Evolutionary conservation across 192 early-diverging fungal species (phyloP), one percentile per base, ranked within the genome.

Genomic region (Coemansia sp.): DNA sequence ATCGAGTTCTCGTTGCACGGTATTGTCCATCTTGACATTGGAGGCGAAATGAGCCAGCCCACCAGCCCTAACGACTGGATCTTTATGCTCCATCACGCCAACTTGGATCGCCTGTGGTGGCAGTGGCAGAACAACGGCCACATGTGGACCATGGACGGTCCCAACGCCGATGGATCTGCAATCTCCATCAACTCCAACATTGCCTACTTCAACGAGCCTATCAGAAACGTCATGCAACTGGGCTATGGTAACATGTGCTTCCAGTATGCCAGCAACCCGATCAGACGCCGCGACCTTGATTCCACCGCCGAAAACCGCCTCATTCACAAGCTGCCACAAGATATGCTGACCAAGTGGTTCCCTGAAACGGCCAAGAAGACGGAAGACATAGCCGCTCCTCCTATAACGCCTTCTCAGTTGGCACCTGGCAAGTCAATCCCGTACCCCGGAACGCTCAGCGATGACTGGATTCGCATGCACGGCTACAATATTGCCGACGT

Each of bases 61-160:
- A 63, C 58, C 59, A 77, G 75, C 65, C 78, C 78, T 49, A 84
- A 81, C 51, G 83, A 84, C 75, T 72, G 70, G 69, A 67, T 81
- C 64, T 84, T 84, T 38, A 73, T 74, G 65, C 72, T 84, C 11
- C 83, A 84, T 56, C 83, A 84, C 53, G 63, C 83, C 52, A 82
- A 82, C 61, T 39, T 84, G 21, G 83, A 84, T 41, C 71, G 72
- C 5, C 60, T 84, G 66, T 84, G 83, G 83, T 70, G 66, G 67
- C 75, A 81, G 57, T 84, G 83, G 83, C 78, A 81, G 70, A 24
- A 60, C 61, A 61, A 15, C 62, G 60, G 58, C 63, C 59, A 60
- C 53, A 21, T 67, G 66, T 73, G 70, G 71, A 64, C 73, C 45
- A 76, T 72, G 75, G 69, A 74, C 43, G 78, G 79, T 10, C 72